phyloP scores from a whole-genome alignment of 352 stramenopile species.

The Phytophthora hybrid region DNA sequence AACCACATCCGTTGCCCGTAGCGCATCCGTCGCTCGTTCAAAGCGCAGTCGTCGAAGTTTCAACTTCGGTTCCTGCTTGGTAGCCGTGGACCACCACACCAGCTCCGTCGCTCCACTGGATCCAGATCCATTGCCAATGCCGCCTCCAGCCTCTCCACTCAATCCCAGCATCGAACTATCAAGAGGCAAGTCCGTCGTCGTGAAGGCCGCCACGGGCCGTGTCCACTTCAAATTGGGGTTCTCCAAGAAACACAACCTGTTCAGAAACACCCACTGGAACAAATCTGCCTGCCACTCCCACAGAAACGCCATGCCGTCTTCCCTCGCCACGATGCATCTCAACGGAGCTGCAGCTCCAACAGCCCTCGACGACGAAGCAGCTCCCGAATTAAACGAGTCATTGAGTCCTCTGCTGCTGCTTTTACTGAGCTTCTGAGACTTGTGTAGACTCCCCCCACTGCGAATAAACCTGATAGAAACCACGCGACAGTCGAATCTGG shows the following conservation, averaged over 20 bases:
- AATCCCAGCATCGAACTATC: conserved; percentile 11
- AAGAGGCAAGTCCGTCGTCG: conserved; percentile 51
- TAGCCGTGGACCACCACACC: conserved; percentile 80
- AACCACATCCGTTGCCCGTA: conserved; percentile 78
- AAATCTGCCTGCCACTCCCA: conserved; percentile 88
- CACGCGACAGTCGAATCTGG: conserved; percentile 76
- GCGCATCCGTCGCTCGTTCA: conserved; percentile 69
- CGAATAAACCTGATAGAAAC: conserved; percentile 71
- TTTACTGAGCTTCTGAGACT: conserved; percentile 13
- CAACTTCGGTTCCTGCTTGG: conserved; percentile 67
- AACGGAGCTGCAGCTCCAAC: conserved; percentile 39
- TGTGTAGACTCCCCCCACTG: conserved; percentile 23
- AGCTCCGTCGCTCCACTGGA: conserved; percentile 61
- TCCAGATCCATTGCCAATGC: conserved; percentile 8
- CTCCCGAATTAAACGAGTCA: conserved; percentile 19
- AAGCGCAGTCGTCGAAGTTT: conserved; percentile 79
- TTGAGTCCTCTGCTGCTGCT: conserved; percentile 21
- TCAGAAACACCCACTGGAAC: conserved; percentile 85
- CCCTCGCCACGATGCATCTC: conserved; percentile 76
- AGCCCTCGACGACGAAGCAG: conserved; percentile 14
- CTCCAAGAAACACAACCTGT: conserved; percentile 81
- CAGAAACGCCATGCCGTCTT: conserved; percentile 83
- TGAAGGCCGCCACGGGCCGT: conserved; percentile 68
- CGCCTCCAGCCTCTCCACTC: not conserved
- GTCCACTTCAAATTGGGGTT: conserved; percentile 89